Evolutionary conservation across 495 filamentous ascomycete species (phyloP).

Genomic region (Penicillium arizonense): DNA sequence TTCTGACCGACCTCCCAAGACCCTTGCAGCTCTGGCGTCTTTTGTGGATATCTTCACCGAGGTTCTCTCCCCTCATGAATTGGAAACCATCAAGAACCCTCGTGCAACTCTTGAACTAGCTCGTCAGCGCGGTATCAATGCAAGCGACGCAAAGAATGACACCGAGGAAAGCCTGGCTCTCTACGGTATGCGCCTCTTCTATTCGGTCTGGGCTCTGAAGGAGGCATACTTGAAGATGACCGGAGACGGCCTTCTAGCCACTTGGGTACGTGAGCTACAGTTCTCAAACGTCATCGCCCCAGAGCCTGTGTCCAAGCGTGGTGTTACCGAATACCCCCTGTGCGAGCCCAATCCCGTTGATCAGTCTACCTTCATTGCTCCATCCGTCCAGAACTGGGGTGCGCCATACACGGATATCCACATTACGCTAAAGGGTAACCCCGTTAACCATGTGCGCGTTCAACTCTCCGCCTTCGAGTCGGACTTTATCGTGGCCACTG

Average conservation of each 20-base stretch:
- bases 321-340: background rate
- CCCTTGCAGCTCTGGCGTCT: slow-evolving; percentile 54
- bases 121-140: slow-evolving; percentile 21
- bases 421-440: slow-evolving; percentile 48
- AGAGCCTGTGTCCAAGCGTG: slow-evolving; percentile 18
- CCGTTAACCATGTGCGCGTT: slow-evolving; percentile 53
- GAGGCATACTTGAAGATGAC: slow-evolving; percentile 95
- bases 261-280: slow-evolving; percentile 70
- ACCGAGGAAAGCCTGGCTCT: slow-evolving; percentile 40
- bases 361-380: slow-evolving; percentile 25
- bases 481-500: slow-evolving; percentile 62
- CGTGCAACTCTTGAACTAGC: slow-evolving; percentile 22
- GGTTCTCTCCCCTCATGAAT: slow-evolving; percentile 64
- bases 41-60: slow-evolving; percentile 80
- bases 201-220: slow-evolving; percentile 84
- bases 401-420: slow-evolving; percentile 50
- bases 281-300: slow-evolving; percentile 65
- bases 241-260: slow-evolving; percentile 79
- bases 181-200: slow-evolving; percentile 72
- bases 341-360: slow-evolving; percentile 5
- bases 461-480: slow-evolving; percentile 60
- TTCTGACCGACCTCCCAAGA: slow-evolving; percentile 27
- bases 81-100: slow-evolving; percentile 56
- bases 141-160: slow-evolving; percentile 26
- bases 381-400: slow-evolving; percentile 39